phyloP scores from a whole-genome alignment of 345 rosid genomes.

The Murraya paniculata region DNA sequence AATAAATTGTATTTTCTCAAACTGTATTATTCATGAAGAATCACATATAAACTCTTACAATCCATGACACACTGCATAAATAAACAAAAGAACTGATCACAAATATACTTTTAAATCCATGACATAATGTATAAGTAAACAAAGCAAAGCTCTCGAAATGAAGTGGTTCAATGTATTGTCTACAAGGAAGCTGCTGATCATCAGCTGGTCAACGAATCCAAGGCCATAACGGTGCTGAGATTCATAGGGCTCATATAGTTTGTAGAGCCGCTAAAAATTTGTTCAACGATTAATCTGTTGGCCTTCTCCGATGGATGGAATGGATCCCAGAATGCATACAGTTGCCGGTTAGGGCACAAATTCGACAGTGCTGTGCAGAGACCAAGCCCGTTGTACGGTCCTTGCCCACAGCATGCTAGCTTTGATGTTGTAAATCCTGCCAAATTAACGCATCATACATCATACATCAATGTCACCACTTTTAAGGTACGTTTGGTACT shows the following conservation, averaged over 20 bases:
- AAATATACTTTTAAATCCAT: not conserved
- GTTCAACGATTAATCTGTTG: conserved; percentile 50
- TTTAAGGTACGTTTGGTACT: not conserved
- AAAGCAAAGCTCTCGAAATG: not conserved
- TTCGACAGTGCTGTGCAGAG: conserved; percentile 62
- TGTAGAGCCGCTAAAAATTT: conserved; percentile 46
- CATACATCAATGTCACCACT: not conserved
- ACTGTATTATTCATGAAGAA: not conserved
- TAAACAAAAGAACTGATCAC: not conserved
- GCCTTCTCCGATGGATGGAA: conserved; percentile 88
- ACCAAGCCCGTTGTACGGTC: conserved; percentile 72
- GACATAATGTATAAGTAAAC: too few relatives aligned
- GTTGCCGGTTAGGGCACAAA: conserved; percentile 55
- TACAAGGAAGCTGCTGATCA: not conserved
- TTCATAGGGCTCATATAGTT: conserved; percentile 77
- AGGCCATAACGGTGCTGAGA: conserved; percentile 58
- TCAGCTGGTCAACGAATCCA: conserved; percentile 40
- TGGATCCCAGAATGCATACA: conserved; percentile 73
- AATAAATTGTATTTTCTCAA: not conserved
- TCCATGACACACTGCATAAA: not conserved
- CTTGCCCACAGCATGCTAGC: conserved; percentile 87
- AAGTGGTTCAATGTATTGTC: not conserved
- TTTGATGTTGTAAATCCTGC: conserved; percentile 63
- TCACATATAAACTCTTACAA: not conserved
- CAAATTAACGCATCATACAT: not conserved